Percentiles rank a stretch among this genome's conserved stretches.
These are phyloP conservation scores for Collybia nuda DNA, from an alignment of 768 basidiomycete genomes.

Conservation along the genomic window DNA sequence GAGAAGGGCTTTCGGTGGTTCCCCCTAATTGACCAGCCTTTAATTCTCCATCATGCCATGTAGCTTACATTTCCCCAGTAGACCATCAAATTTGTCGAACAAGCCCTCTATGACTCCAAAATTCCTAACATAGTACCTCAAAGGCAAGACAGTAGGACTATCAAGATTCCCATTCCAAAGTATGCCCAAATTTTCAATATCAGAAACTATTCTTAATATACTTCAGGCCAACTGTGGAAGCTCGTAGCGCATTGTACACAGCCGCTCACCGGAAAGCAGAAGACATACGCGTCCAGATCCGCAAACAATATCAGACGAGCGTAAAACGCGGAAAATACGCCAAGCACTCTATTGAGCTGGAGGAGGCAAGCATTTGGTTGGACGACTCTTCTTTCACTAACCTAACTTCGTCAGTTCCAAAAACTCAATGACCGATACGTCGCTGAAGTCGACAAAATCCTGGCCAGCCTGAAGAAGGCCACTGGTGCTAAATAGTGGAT, in stretches of 20 bases:
- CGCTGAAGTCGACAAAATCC: conserved; percentile 63
- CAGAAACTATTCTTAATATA: neutral
- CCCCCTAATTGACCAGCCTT: neutral
- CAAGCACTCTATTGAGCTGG: conserved; percentile 68
- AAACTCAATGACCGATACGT: conserved; percentile 65
- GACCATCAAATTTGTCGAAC: conserved; percentile 76
- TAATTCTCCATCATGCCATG: neutral
- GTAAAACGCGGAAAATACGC: conserved; percentile 68
- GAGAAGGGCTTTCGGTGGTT: conserved; percentile 21
- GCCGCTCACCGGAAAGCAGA: conserved; percentile 67
- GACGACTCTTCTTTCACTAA: neutral
- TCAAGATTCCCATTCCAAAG: conserved; percentile 83
- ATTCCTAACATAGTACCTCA: conserved; percentile 75
- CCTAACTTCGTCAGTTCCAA: conserved; percentile 56
- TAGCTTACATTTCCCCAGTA: conserved; percentile 37
- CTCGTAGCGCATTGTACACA: conserved; percentile 54
- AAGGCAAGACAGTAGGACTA: conserved; percentile 63
- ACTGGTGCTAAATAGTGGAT: conserved; percentile 32
- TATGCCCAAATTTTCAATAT: conserved; percentile 24
- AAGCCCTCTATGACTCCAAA: conserved; percentile 73
- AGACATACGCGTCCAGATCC: conserved; percentile 72
- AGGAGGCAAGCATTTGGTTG: conserved; percentile 52
- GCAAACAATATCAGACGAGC: conserved; percentile 66
- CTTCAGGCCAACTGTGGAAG: conserved; percentile 74
- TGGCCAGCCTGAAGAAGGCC: conserved; percentile 63